Percentiles rank a stretch among this genome's conserved stretches.
Evolutionary conservation across 2,329 filamentous ascomycete genomes (phyloP).

Genomic region (Ambrosiella beaveri): DNA sequence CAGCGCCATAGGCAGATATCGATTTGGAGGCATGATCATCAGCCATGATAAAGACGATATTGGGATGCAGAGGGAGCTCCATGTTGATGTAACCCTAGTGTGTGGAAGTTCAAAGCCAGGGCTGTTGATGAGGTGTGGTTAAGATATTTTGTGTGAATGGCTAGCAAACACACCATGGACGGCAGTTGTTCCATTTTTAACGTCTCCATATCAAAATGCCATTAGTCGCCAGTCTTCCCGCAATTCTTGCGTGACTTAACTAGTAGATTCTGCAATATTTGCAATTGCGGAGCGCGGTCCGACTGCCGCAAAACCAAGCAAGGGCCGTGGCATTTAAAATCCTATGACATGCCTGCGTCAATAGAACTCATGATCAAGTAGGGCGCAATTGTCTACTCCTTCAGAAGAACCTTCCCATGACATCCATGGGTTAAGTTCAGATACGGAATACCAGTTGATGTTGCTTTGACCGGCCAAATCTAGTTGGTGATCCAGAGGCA

Average conservation of each 20-base stretch:
- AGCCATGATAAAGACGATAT: not conserved
- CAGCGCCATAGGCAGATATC: not conserved
- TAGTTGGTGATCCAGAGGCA: not conserved
- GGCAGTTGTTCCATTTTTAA: no score
- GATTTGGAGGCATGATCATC: not conserved
- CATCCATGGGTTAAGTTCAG: not conserved
- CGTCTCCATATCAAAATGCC: no score
- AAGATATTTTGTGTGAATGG: not conserved
- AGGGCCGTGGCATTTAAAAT: no score
- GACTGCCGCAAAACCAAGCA: no score
- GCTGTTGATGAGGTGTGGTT: not conserved
- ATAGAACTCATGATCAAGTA: not conserved
- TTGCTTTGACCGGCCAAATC: not conserved
- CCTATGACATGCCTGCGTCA: not conserved
- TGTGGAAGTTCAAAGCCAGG: not conserved
- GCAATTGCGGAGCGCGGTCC: no score
- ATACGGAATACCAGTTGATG: not conserved
- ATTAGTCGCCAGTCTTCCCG: no score
- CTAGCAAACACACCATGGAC: no score
- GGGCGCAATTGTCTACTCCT: not conserved
- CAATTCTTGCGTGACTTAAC: no score
- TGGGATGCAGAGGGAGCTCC: not conserved
- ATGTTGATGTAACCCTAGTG: not conserved
- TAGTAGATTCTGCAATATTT: no score
- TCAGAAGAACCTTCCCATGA: not conserved